phyloP scores from a whole-genome alignment of 148 eudicot genomes.

The Fallopia convolvulus region DNA sequence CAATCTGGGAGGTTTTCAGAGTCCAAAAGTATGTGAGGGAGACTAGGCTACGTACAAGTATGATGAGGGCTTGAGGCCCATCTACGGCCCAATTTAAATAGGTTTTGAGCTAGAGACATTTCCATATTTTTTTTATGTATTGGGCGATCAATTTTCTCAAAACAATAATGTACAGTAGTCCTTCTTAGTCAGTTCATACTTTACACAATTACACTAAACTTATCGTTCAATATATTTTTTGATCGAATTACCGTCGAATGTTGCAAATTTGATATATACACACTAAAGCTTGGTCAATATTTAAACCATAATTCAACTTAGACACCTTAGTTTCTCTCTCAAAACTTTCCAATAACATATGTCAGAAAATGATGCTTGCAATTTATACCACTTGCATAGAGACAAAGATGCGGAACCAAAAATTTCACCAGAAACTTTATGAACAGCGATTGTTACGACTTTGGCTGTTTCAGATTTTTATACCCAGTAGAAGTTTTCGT shows the following conservation, averaged over 20 bases:
- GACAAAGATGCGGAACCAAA: constrained; percentile 1
- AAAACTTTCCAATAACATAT: background rate
- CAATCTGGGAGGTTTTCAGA: too few relatives aligned
- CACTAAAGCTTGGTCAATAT: too few relatives aligned
- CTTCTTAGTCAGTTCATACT: too few relatives aligned
- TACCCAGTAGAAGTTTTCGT: background rate
- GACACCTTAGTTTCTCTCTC: too few relatives aligned
- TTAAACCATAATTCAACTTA: too few relatives aligned
- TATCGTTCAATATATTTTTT: too few relatives aligned
- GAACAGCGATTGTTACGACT: constrained; percentile 8
- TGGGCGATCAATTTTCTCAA: too few relatives aligned
- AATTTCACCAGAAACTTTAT: background rate
- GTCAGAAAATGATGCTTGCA: background rate
- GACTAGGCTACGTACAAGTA: background rate
- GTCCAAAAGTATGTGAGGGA: background rate
- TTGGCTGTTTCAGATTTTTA: background rate
- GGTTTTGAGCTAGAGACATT: background rate
- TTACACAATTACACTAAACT: too few relatives aligned
- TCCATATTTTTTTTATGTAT: too few relatives aligned
- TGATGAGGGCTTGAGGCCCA: background rate
- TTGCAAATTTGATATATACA: too few relatives aligned
- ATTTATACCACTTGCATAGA: background rate
- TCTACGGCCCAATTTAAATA: background rate
- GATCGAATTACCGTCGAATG: too few relatives aligned
- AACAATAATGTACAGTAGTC: too few relatives aligned